Evolutionary conservation across 1,284 basidiomycete species (phyloP), one percentile per base, ranked within the genome.

Genomic region (Sporisorium reilianum): DNA sequence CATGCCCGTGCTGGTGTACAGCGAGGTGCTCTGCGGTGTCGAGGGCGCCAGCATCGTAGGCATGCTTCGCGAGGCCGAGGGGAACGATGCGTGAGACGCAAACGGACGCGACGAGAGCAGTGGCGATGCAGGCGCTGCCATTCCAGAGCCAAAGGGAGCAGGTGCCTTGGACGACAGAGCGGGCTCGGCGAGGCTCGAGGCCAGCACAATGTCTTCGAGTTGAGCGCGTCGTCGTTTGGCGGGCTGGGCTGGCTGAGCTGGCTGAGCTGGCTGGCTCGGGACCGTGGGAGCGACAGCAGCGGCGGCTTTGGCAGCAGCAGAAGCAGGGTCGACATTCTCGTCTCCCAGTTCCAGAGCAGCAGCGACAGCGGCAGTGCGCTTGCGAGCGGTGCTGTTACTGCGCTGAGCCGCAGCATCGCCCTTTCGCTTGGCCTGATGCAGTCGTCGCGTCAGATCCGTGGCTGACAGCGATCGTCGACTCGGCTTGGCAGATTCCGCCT

Each of bases 61-160:
- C 58, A 71, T 57, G 42, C 40, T 40, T 22, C 70, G 64, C 26
- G 55, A 44, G 2, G 55, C 36, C 7, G 62, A 65, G 0, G 65
- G 65, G 46, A 68, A 74, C 10, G 65, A 68, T 3, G 50, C 32
- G 32, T 72, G 69, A 14, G 55, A 16, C 7, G 46, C n/a, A 28
- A 72, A 72, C 0, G 69, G 64, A n/a, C 69, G 69, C 5, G 65
- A 59, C 10, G 71, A 62, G n/a, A 74, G 58, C 55, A 68, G 38
- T 2, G 71, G 65, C 23, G 65, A 64, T 1, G 30, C 34, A 34
- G 55, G 49, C 5, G 55, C 40, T 22, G 14, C 40, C 40, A 45
- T 45, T 25, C 28, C 42, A 12, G 32, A 12, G 3, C 30, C 22
- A 12, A 25, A 49, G 14, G 64, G 28, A 20, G 55, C 28, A 3